A percentile compares a stretch with the other conserved stretches of the same genome.
Conservation (phyloP, 306 rosid genomes). For the Fagus sylvatica region DNA sequence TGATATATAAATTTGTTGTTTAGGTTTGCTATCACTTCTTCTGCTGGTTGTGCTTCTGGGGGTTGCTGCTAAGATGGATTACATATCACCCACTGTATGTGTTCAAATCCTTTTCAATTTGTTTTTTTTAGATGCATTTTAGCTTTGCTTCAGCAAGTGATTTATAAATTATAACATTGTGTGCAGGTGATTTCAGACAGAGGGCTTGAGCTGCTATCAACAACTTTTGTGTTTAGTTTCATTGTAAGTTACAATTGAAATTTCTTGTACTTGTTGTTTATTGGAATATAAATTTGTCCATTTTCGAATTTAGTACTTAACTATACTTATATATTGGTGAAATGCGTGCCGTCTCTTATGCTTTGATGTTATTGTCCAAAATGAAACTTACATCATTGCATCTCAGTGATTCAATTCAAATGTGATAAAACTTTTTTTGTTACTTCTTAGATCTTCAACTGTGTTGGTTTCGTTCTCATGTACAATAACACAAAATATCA, state of each 20-base stretch:
- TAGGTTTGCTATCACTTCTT: constrained; percentile 67
- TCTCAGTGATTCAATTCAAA: background rate
- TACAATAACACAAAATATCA: background rate
- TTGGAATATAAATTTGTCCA: constrained; percentile 15
- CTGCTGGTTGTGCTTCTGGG: constrained; percentile 66
- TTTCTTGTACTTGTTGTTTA: background rate
- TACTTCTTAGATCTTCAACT: background rate
- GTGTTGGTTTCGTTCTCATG: background rate
- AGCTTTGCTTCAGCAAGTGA: background rate
- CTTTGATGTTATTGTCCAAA: background rate
- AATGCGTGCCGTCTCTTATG: background rate
- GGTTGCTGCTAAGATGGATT: constrained; percentile 52
- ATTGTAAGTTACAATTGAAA: constrained; percentile 57
- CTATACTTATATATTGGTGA: background rate
- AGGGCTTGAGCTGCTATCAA: constrained; percentile 82
- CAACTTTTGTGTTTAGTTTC: constrained; percentile 74
- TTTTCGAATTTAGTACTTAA: background rate
- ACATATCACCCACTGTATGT: constrained; percentile 74
- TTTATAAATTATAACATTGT: background rate
- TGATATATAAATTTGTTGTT: constrained; percentile 7
- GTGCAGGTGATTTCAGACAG: constrained; percentile 67
- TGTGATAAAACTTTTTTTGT: background rate
- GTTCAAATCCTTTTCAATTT: constrained; percentile 10
- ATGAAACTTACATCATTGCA: background rate
- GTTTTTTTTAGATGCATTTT: background rate